These are phyloP conservation scores for Rhynchosporium graminicola DNA, from an alignment of 2,329 filamentous ascomycete species.

Conservation along the genomic window DNA sequence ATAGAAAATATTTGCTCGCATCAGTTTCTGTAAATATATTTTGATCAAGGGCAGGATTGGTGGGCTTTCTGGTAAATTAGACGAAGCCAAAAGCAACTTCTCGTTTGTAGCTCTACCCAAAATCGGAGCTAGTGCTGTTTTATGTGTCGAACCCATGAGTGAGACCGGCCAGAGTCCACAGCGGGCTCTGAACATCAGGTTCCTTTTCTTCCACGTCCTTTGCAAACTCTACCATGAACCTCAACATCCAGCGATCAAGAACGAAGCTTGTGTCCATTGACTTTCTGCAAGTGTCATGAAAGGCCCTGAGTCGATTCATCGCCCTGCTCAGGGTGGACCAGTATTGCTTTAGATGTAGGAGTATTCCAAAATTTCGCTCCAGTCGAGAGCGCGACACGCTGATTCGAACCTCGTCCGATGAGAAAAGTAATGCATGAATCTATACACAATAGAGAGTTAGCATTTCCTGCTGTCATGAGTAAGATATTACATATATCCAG, in stretches of 20 bases:
- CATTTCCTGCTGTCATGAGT: no score
- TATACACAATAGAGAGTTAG: conserved; percentile 36
- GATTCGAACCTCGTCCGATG: conserved; percentile 43
- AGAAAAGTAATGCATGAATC: conserved; percentile 49
- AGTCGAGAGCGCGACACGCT: conserved; percentile 42
- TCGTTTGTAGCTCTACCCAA: background rate
- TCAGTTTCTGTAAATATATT: background rate
- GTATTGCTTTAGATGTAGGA: conserved; percentile 44
- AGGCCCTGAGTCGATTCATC: conserved; percentile 44
- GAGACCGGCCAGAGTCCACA: conserved; percentile 9
- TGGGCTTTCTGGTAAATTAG: background rate
- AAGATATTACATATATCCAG: no score
- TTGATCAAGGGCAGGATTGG: background rate
- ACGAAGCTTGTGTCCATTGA: conserved; percentile 44
- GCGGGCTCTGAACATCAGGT: conserved; percentile 9
- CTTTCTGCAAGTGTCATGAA: conserved; percentile 46
- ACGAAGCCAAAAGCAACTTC: background rate
- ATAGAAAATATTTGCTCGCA: background rate
- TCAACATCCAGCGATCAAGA: conserved; percentile 47
- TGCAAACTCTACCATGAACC: conserved; percentile 42
- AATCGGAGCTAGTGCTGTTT: background rate
- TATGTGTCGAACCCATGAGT: background rate
- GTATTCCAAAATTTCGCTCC: conserved; percentile 49
- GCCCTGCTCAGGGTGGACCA: conserved; percentile 46
- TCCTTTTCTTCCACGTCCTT: conserved; percentile 37